Evolutionary conservation across 2,329 filamentous ascomycete species (phyloP).

Genomic region (Hypoxylon sp.): DNA sequence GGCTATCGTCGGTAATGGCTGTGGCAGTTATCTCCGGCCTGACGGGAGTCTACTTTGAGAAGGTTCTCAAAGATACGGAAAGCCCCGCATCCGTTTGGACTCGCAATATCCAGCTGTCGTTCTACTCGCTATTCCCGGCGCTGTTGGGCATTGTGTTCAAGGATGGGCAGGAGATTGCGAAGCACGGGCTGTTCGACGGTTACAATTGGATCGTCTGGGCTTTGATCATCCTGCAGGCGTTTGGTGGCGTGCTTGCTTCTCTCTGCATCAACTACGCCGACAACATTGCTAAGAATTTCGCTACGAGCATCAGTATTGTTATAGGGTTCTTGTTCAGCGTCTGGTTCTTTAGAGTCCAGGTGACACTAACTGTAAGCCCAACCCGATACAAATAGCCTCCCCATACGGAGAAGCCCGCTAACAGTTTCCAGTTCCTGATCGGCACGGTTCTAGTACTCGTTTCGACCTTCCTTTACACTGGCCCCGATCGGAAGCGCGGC

Average conservation of each 20-base stretch:
- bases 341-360: slow-evolving; percentile 84
- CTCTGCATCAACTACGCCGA: slow-evolving; percentile 87
- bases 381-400: background rate
- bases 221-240: slow-evolving; percentile 84
- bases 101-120: slow-evolving; percentile 92
- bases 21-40: slow-evolving; percentile 86
- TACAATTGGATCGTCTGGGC: slow-evolving; percentile 95
- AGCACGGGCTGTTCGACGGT: slow-evolving; percentile 92
- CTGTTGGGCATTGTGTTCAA: slow-evolving; percentile 89
- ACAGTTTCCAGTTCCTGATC: slow-evolving; percentile 76
- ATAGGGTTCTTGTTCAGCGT: slow-evolving; percentile 89
- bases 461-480: slow-evolving; percentile 88
- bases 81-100: slow-evolving; percentile 87
- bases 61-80: slow-evolving; percentile 88
- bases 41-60: slow-evolving; percentile 90
- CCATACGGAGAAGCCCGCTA: slow-evolving; percentile 3
- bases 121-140: slow-evolving; percentile 93
- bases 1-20: slow-evolving; percentile 81
- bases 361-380: slow-evolving; percentile 77
- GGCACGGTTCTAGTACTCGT: slow-evolving; percentile 84
- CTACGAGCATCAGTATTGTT: slow-evolving; percentile 91
- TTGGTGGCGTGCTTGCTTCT: slow-evolving; percentile 86
- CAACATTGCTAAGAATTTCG: slow-evolving; percentile 95
- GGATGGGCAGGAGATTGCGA: slow-evolving; percentile 86
- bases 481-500: slow-evolving; percentile 71